Conservation (phyloP, 2,329 filamentous ascomycete genomes). For the Trichophyton equinum region DNA sequence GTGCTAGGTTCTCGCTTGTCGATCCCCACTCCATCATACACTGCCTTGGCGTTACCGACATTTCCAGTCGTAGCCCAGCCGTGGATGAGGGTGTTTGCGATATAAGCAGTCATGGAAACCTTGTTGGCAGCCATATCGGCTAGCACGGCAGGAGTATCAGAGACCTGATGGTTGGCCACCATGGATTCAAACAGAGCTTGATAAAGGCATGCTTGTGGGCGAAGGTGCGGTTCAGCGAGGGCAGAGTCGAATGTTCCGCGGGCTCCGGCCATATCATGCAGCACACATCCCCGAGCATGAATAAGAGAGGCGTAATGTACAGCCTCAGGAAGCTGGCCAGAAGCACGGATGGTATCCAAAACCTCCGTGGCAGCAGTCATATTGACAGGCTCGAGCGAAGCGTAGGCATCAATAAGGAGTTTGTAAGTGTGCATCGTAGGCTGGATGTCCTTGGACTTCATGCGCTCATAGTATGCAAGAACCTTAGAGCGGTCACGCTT, state of each 20-base stretch:
- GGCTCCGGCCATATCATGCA: constrained; percentile 80
- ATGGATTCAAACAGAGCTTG: constrained; percentile 95
- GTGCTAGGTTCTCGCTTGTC: constrained; percentile 88
- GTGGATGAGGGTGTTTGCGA: constrained; percentile 95
- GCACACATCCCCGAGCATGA: constrained; percentile 86
- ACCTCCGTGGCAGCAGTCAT: constrained; percentile 79
- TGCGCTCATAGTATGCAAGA: constrained; percentile 84
- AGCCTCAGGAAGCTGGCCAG: constrained; percentile 68
- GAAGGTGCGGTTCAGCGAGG: constrained; percentile 52
- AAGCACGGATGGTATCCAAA: constrained; percentile 60
- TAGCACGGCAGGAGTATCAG: constrained; percentile 61
- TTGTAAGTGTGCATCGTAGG: constrained; percentile 97
- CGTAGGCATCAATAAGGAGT: constrained; percentile 87
- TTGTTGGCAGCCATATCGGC: constrained; percentile 58
- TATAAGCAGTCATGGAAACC: constrained; percentile 88
- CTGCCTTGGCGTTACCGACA: constrained; percentile 60
- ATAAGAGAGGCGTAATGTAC: constrained; percentile 94
- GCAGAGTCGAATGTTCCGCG: constrained; percentile 72
- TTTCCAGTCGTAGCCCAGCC: constrained; percentile 83
- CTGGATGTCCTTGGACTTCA: constrained; percentile 73
- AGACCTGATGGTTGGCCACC: constrained; percentile 83
- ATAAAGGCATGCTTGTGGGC: constrained; percentile 74
- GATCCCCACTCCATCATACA: constrained; percentile 67
- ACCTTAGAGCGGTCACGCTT: constrained; percentile 95
- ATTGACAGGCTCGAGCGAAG: constrained; percentile 81